phyloP scores from a whole-genome alignment of 1,284 basidiomycete species.

The Apiotrichum veenhuisii region DNA sequence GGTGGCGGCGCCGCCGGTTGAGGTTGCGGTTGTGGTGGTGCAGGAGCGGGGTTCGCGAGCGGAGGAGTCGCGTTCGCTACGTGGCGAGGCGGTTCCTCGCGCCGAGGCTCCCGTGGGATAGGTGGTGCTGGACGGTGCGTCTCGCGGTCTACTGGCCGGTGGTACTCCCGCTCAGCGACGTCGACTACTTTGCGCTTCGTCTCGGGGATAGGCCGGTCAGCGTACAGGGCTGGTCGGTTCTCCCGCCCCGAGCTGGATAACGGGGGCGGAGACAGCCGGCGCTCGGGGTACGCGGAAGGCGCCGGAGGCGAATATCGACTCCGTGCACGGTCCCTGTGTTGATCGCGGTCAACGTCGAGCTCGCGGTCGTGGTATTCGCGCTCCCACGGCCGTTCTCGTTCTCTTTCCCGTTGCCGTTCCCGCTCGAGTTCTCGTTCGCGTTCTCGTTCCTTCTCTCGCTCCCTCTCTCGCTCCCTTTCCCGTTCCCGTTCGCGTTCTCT shows the following conservation, averaged over 20 bases:
- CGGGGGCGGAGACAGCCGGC: not conserved
- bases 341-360: not conserved
- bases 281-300: not conserved
- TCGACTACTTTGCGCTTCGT: not conserved
- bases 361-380: not conserved
- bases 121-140: not conserved
- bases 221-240: not conserved
- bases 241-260: constrained; percentile 1
- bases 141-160: not conserved
- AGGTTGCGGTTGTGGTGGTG: no score
- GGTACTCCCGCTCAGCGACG: not conserved
- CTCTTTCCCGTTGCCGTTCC: not conserved
- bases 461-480: not conserved
- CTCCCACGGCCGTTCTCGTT: not conserved
- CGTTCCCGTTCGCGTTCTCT: not conserved
- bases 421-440: not conserved
- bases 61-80: not conserved
- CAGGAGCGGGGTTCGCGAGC: no score
- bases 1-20: not conserved
- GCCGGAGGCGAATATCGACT: not conserved
- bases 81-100: not conserved
- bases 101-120: not conserved
- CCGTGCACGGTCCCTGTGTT: not conserved
- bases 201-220: no score
- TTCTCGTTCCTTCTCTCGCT: not conserved